Evolutionary conservation across 176 grass and related monocot genomes (phyloP), one percentile per base, ranked within the genome.

Genomic region (Paspalum notatum): DNA sequence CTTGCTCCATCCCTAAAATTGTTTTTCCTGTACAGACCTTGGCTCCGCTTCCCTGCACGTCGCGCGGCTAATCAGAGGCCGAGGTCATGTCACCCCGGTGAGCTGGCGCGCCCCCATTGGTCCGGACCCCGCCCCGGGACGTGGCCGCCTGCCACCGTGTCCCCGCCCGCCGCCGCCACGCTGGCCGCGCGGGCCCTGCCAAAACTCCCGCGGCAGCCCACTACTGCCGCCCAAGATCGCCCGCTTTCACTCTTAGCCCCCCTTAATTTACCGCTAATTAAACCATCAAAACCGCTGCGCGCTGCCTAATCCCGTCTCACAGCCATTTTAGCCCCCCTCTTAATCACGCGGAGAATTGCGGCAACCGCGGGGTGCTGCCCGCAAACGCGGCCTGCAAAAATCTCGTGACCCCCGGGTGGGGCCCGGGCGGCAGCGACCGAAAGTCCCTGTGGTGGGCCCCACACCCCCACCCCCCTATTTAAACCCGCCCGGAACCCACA

Each of bases 11-110:
- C n/a, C n/a, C n/a, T n/a, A n/a, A n/a, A n/a, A n/a, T n/a, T n/a
- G n/a, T n/a, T n/a, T n/a, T n/a, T n/a, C n/a, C n/a, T n/a, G n/a
- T n/a, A n/a, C n/a, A n/a, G n/a, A n/a, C n/a, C n/a, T n/a, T n/a
- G n/a, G n/a, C n/a, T n/a, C n/a, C n/a, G n/a, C n/a, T n/a, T n/a
- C n/a, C n/a, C n/a, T n/a, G n/a, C n/a, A n/a, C n/a, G n/a, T n/a
- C n/a, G n/a, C 24, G 24, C 65, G 20, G 74, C 88, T 67, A 90
- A 86, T 83, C 72, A 86, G 79, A 4, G 7, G 1, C 43, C 14
- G 18, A 24, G 68, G 58, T 26, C 66, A 53, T 66, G 83, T 90
- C 88, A 74, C 15, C 0, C 0, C 5, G 6, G 0, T 12, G 67
- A 86, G 32, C 51, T 46, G 83, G 83, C 44, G 10, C 0, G 0